phyloP scores from a whole-genome alignment of 306 rosid species.

The Quercus variabilis region DNA sequence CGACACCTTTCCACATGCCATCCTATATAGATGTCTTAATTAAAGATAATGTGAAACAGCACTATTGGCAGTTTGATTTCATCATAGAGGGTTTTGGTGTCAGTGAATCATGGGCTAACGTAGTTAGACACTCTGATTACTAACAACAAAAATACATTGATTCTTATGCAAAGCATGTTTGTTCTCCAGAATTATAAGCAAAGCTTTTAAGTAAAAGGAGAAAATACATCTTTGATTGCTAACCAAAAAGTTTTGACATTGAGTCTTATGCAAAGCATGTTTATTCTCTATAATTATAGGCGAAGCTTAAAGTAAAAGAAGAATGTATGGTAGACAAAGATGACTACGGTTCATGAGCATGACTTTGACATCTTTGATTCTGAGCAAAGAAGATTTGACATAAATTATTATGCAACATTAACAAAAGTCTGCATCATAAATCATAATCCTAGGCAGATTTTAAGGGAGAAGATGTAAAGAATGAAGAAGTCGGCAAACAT shows the following conservation, averaged over 20 bases:
- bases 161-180: not conserved
- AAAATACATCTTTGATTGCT: not conserved
- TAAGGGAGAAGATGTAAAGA: not conserved
- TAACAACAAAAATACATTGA: not conserved
- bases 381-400: not conserved
- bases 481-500: too few species aligned
- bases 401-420: not conserved
- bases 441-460: not conserved
- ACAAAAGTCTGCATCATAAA: not conserved
- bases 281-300: not conserved
- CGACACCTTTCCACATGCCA: too few species aligned
- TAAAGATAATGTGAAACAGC: too few species aligned
- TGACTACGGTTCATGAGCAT: not conserved
- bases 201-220: not conserved
- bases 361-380: not conserved
- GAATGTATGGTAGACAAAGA: not conserved
- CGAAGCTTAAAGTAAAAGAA: not conserved
- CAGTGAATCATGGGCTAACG: not conserved
- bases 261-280: not conserved
- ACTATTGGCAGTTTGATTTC: too few species aligned
- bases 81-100: too few species aligned
- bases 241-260: not conserved
- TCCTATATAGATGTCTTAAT: too few species aligned
- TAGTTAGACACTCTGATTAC: not conserved
- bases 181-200: not conserved